Evolutionary conservation across 2,329 filamentous ascomycete species (phyloP).

Genomic region (Leptosphaerulina australis): DNA sequence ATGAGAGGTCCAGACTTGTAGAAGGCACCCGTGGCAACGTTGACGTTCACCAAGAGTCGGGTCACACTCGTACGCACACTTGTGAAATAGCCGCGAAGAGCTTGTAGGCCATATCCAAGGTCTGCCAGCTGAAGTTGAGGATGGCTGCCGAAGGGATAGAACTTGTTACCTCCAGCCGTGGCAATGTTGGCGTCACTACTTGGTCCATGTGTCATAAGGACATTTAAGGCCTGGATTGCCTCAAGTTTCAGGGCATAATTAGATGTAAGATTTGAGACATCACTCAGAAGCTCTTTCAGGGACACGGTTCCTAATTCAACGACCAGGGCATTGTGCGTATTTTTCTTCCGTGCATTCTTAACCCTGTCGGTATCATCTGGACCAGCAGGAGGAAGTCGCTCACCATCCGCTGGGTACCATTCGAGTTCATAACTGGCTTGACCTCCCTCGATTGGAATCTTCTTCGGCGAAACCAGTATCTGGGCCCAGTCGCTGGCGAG

Average conservation of each 20-base stretch:
- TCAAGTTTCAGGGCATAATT: constrained; percentile 56
- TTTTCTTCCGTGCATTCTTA: constrained; percentile 24
- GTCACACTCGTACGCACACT: constrained; percentile 65
- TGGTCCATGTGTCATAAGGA: constrained; percentile 59
- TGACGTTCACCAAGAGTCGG: constrained; percentile 66
- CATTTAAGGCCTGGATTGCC: constrained; percentile 64
- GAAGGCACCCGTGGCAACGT: constrained; percentile 66
- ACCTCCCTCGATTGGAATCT: constrained; percentile 26
- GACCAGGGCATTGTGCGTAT: constrained; percentile 29
- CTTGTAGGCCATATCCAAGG: constrained; percentile 61
- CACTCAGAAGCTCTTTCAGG: constrained; percentile 51
- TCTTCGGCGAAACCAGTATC: constrained; percentile 32
- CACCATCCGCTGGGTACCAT: constrained; percentile 37
- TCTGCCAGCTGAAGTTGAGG: constrained; percentile 48
- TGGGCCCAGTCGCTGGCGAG: constrained; percentile 51
- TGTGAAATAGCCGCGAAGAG: constrained; percentile 66
- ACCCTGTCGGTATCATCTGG: constrained; percentile 24
- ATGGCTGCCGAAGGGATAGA: constrained; percentile 52
- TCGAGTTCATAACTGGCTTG: constrained; percentile 15
- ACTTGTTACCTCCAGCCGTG: constrained; percentile 60
- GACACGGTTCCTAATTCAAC: constrained; percentile 35
- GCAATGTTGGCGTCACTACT: constrained; percentile 51
- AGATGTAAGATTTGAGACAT: constrained; percentile 50
- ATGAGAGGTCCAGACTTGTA: constrained; percentile 57
- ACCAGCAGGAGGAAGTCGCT: constrained; percentile 25